phyloP scores from a whole-genome alignment of 805 yeast genomes.

The Wickerhamiella lipophila region DNA sequence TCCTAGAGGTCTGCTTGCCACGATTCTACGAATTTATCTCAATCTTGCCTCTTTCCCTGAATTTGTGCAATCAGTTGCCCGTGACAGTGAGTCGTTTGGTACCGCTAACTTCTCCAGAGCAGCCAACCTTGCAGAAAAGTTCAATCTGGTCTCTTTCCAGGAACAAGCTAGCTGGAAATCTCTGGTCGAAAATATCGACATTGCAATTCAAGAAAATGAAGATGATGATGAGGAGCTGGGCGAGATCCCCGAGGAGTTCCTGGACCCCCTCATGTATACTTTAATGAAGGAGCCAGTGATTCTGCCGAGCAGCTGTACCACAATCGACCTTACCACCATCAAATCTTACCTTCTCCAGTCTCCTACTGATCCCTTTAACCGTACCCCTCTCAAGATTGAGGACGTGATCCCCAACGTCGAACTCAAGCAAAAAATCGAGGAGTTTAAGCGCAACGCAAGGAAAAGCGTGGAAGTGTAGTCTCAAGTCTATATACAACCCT shows the following conservation, averaged over 20 bases:
- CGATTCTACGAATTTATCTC: conserved; percentile 60
- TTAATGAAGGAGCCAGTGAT: conserved; percentile 92
- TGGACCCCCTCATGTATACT: conserved; percentile 94
- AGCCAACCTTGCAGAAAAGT: conserved; percentile 44
- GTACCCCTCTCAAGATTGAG: conserved; percentile 79
- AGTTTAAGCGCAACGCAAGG: conserved; percentile 33
- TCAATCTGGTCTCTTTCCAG: conserved; percentile 41
- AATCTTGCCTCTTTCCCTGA: conserved; percentile 52
- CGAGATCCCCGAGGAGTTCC: conserved; percentile 89
- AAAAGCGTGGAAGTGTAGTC: no score
- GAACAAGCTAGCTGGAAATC: conserved; percentile 49
- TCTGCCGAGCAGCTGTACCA: conserved; percentile 75
- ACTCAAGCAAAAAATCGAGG: conserved; percentile 46
- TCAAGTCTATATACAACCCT: no score
- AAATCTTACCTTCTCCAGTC: conserved; percentile 89
- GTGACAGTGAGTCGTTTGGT: conserved; percentile 84
- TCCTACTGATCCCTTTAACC: conserved; percentile 93
- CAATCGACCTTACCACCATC: conserved; percentile 81
- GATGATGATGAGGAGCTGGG: conserved; percentile 81
- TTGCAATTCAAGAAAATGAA: conserved; percentile 39
- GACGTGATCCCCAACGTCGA: conserved; percentile 74
- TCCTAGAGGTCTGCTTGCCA: conserved; percentile 58
- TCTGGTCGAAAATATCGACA: conserved; percentile 39
- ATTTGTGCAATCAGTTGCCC: conserved; percentile 69
- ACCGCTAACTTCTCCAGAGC: conserved; percentile 59